Evolutionary conservation across 495 filamentous ascomycete genomes (phyloP), one percentile per base, ranked within the genome.

Genomic region (Lichenothelia convexa): DNA sequence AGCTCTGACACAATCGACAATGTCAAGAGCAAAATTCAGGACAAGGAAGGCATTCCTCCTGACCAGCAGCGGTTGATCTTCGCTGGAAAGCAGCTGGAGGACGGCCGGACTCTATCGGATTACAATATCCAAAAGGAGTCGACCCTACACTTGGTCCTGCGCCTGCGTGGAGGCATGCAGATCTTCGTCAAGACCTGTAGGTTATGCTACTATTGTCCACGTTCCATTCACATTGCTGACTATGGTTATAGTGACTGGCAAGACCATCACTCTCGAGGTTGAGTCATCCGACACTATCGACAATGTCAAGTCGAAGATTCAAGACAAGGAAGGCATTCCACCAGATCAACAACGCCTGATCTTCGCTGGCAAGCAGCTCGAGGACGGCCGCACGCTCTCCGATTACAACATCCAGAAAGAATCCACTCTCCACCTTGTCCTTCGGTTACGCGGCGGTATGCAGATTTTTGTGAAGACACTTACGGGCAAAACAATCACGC

Each of bases 121-220:
- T 95, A 95, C 68, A 95, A 94, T 58, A 94, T 95, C 40, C 89
- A 94, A 63, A 95, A 94, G 72, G 87, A 94, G 61, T 85, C 78
- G 9, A 94, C 87, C 18, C 79, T 94, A 20, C 87, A 95, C 53
- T 62, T 95, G 18, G 87, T 95, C 41, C 86, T 95, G 35, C 89
- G 87, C 63, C 84, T 95, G 8, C 89, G 87, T 65, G 87, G 87
- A 63, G 87, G 87, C 56, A 95, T 95, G 87, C 87, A 95, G 59
- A 94, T 95, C 56, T 95, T 60, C 46, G 57, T 60, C 42, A 60
- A 60, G 54, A 60, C 57, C 36, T 42, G 73, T 78, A 73, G 57
- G 73, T 68, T 40, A 34, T 16, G 24, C 37, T 21, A 17, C 32
- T n/a, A 33, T n/a, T n/a, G n/a, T n/a, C 11, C 4, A 26, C 18